A percentile compares a stretch with the other conserved stretches of the same genome.
Conservation (phyloP, 2,329 filamentous ascomycete species). For the Drechslerella stenobrocha region DNA sequence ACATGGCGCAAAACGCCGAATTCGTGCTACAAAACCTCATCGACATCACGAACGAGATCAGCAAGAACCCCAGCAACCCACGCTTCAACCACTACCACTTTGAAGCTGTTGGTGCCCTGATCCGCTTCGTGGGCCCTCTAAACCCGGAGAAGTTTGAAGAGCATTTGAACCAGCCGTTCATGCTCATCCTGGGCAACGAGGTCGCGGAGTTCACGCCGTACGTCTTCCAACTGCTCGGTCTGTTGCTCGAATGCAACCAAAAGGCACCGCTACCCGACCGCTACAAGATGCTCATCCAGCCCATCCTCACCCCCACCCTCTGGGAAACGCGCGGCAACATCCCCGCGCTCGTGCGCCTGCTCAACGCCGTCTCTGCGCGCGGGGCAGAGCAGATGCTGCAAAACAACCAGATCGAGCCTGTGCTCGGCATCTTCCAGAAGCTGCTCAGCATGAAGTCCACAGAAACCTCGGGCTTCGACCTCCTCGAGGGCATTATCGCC, state of each 20-base stretch:
- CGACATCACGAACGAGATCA: constrained; percentile 86
- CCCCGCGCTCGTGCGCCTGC: constrained; percentile 81
- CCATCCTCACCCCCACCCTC: constrained; percentile 75
- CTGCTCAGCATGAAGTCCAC: constrained; percentile 79
- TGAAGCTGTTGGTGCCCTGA: constrained; percentile 86
- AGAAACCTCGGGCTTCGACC: constrained; percentile 83
- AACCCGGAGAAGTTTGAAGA: constrained; percentile 75
- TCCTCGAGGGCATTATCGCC: constrained; percentile 77
- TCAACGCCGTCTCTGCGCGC: constrained; percentile 80
- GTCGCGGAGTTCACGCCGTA: constrained; percentile 85
- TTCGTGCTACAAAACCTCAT: constrained; percentile 80
- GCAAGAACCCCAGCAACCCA: constrained; percentile 93
- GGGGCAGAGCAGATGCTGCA: constrained; percentile 73
- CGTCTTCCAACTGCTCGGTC: constrained; percentile 91
- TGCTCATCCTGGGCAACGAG: constrained; percentile 57
- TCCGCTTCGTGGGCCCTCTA: constrained; percentile 71
- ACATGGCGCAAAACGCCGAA: constrained; percentile 72
- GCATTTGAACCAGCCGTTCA: constrained; percentile 80
- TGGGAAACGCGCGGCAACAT: constrained; percentile 95
- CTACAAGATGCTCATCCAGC: constrained; percentile 76
- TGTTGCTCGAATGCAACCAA: constrained; percentile 83
- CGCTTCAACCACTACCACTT: constrained; percentile 99
- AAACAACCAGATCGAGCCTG: constrained; percentile 75
- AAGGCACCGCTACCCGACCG: constrained; percentile 75
- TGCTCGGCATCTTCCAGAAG: constrained; percentile 95